These are phyloP conservation scores for Podospora didyma DNA, from an alignment of 495 filamentous ascomycete genomes.

Conservation along the genomic window DNA sequence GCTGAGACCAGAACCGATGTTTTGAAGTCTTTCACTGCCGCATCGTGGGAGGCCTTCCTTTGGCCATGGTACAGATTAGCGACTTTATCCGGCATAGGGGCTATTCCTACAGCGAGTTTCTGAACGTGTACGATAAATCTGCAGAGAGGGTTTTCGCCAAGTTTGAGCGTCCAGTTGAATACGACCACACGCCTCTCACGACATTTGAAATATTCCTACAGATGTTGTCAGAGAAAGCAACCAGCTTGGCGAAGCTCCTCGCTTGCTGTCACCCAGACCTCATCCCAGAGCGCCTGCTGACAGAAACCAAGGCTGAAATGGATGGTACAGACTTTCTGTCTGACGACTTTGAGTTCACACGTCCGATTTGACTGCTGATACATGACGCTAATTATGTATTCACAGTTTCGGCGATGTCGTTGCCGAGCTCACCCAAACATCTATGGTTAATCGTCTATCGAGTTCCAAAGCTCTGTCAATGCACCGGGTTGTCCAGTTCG, in stretches of 20 bases:
- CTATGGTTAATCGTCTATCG: constrained; percentile 6
- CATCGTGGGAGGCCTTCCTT: constrained; percentile 1
- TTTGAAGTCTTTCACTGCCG: constrained; percentile 2
- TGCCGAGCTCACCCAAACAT: constrained; percentile 6
- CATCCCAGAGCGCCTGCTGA: constrained; percentile 4
- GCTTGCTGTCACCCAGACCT: constrained; percentile 7
- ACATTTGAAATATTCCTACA: constrained; percentile 2
- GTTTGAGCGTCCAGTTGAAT: constrained; percentile 2
- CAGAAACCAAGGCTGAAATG: constrained; percentile 4
- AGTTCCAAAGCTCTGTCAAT: constrained; percentile 6
- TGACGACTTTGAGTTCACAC: constrained; percentile 5
- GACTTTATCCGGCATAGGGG: constrained; percentile 12
- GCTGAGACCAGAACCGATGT: background rate
- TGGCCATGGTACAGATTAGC: constrained; percentile 10
- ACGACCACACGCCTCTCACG: constrained; percentile 5
- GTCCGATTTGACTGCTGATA: background rate
- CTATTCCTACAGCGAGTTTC: constrained; percentile 2
- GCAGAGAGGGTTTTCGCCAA: constrained; percentile 8
- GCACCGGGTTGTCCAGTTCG: constrained; percentile 11
- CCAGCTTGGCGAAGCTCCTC: constrained; percentile 2
- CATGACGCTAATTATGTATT: background rate
- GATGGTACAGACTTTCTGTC: background rate
- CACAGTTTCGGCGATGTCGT: constrained; percentile 4
- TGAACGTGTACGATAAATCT: constrained; percentile 5
- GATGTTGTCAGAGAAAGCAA: constrained; percentile 6